phyloP scores from a whole-genome alignment of 1,284 basidiomycete genomes.

The Ceratobasidium sp. region DNA sequence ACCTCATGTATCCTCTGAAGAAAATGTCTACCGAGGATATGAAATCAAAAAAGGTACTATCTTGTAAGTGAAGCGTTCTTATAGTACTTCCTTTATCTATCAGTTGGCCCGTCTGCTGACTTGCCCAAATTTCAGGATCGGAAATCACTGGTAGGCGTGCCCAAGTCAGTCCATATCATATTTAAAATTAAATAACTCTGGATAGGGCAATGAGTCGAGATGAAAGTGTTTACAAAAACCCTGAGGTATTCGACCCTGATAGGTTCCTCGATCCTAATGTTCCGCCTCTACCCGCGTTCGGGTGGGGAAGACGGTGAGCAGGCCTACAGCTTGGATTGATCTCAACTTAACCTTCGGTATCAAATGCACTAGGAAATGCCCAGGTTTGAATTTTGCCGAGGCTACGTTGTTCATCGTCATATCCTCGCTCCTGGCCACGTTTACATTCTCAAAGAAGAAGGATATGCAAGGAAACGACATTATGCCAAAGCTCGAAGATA shows the following conservation, averaged over 20 bases:
- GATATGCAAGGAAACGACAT: slow-evolving; percentile 41
- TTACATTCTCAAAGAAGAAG: slow-evolving; percentile 41
- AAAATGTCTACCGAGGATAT: slow-evolving; percentile 14
- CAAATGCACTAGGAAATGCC: slow-evolving; percentile 37
- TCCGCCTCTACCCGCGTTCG: neutral
- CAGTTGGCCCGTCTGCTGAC: neutral
- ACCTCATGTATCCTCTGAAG: slow-evolving; percentile 11
- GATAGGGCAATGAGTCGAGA: slow-evolving; percentile 17
- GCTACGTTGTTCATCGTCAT: slow-evolving; percentile 29
- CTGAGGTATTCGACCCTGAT: slow-evolving; percentile 20
- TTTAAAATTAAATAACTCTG: neutral
- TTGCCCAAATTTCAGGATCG: neutral
- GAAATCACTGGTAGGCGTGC: slow-evolving; percentile 1
- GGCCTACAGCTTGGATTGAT: no score
- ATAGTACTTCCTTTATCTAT: neutral
- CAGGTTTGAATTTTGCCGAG: slow-evolving; percentile 32
- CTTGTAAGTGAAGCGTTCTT: neutral
- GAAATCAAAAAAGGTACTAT: slow-evolving; percentile 7
- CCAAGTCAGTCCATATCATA: neutral
- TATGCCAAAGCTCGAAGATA: neutral
- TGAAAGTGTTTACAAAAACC: neutral
- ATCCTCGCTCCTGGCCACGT: slow-evolving; percentile 42
- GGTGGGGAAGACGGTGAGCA: slow-evolving; percentile 19
- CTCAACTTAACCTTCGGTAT: neutral
- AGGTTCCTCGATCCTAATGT: slow-evolving; percentile 11